Evolutionary conservation across 495 filamentous ascomycete genomes (phyloP).

Genomic region (Saxispiralis lemnorum): DNA sequence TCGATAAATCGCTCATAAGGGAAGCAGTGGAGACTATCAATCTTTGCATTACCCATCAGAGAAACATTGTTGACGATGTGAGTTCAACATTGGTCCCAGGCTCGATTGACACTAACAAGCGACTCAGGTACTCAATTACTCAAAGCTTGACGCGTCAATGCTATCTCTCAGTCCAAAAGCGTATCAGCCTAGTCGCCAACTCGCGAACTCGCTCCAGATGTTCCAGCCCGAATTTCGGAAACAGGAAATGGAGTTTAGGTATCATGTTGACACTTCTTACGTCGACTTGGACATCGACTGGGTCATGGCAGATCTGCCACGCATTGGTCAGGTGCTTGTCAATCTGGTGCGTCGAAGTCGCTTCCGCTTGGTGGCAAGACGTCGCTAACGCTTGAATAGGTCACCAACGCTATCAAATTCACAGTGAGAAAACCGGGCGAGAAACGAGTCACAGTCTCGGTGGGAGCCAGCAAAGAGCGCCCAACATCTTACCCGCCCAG

Average conservation of each 20-base stretch:
- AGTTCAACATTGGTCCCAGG: no score
- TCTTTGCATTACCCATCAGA: conserved; percentile 22
- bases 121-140: conserved; percentile 15
- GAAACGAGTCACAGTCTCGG: conserved; percentile 15
- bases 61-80: conserved; percentile 25
- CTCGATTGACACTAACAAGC: no score
- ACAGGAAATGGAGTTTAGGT: conserved; percentile 19
- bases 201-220: conserved; percentile 20
- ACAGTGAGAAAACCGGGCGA: conserved; percentile 18
- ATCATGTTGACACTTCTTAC: conserved; percentile 19
- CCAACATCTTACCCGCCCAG: conserved; percentile 21
- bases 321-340: conserved; percentile 23
- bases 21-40: conserved; percentile 23
- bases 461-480: conserved; percentile 17
- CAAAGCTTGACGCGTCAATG: conserved; percentile 26
- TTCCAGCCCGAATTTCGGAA: conserved; percentile 23
- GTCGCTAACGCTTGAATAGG: no score
- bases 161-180: conserved; percentile 18
- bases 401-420: conserved; percentile 24
- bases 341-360: conserved; percentile 16
- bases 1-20: conserved; percentile 11
- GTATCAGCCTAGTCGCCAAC: conserved; percentile 16
- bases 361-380: no score
- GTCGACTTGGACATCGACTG: conserved; percentile 16
- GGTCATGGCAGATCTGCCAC: conserved; percentile 20